phyloP scores from a whole-genome alignment of 2,329 filamentous ascomycete species.

The Pseudogymnoascus sp. region DNA sequence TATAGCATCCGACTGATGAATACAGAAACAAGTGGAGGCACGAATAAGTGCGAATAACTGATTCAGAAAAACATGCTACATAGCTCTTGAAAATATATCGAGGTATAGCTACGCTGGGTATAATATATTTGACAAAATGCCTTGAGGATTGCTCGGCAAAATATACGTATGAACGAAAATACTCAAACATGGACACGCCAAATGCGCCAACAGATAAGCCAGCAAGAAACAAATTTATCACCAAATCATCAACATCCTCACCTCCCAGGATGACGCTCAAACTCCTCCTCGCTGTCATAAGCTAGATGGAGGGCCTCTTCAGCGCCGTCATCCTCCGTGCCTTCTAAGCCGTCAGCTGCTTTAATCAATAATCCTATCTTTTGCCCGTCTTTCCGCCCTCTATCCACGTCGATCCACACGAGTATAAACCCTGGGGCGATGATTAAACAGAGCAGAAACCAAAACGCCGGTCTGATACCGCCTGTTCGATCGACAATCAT shows the following conservation, averaged over 20 bases:
- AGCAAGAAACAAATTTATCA: not conserved
- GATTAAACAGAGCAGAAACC: constrained; percentile 82
- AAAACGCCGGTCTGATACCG: constrained; percentile 79
- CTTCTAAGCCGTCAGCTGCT: constrained; percentile 35
- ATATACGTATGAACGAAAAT: not conserved
- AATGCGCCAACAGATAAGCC: not conserved
- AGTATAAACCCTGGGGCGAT: constrained; percentile 78
- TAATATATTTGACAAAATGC: not conserved
- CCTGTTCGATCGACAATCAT: constrained; percentile 80
- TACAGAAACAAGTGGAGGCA: not conserved
- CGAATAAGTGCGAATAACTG: not conserved
- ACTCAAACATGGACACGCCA: not conserved
- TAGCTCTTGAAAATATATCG: not conserved
- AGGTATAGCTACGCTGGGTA: not conserved
- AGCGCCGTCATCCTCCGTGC: not conserved
- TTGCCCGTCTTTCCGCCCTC: constrained; percentile 62
- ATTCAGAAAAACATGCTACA: not conserved
- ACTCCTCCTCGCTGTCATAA: constrained; percentile 3
- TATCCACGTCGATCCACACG: constrained; percentile 75
- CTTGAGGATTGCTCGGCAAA: not conserved
- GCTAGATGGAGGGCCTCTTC: not conserved
- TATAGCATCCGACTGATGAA: not conserved
- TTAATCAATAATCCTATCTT: constrained; percentile 55
- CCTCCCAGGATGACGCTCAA: not conserved
- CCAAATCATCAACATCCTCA: not conserved